A percentile compares a stretch with the other conserved stretches of the same genome.
phyloP scores from a whole-genome alignment of 352 stramenopile genomes.

The Phytopythium boreale region DNA sequence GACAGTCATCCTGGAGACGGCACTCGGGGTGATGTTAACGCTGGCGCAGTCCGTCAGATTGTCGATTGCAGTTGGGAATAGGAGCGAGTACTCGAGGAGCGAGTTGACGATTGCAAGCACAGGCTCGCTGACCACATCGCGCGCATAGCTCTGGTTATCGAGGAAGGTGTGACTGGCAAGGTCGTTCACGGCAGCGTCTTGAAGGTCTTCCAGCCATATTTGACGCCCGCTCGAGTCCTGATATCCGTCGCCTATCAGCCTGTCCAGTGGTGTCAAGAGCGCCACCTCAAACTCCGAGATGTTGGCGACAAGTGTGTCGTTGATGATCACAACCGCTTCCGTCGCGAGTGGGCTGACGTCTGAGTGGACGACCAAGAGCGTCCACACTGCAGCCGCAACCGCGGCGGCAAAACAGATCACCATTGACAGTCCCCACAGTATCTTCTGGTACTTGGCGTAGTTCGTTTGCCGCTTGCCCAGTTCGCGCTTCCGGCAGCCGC shows the following conservation, averaged over 20 bases:
- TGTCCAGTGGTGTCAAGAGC: slow-evolving; percentile 33
- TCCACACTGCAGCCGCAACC: slow-evolving; percentile 18
- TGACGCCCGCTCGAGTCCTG: neutral
- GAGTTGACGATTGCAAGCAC: slow-evolving; percentile 41
- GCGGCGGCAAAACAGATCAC: slow-evolving; percentile 21
- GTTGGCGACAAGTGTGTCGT: slow-evolving; percentile 22
- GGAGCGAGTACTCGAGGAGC: slow-evolving; percentile 29
- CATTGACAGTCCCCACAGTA: slow-evolving; percentile 37
- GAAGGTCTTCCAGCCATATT: slow-evolving; percentile 20
- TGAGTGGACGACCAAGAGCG: slow-evolving; percentile 29
- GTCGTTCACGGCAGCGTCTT: slow-evolving; percentile 14
- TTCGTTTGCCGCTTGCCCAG: slow-evolving; percentile 39
- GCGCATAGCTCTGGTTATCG: slow-evolving; percentile 33
- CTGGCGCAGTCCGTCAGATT: slow-evolving; percentile 29
- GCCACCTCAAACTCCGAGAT: slow-evolving; percentile 30
- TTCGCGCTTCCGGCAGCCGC: slow-evolving; percentile 41
- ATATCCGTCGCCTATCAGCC: slow-evolving; percentile 22
- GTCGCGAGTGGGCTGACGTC: slow-evolving; percentile 29
- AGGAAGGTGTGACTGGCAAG: slow-evolving; percentile 47
- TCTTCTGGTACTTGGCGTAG: slow-evolving; percentile 45
- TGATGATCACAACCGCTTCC: slow-evolving; percentile 20
- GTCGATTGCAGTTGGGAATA: slow-evolving; percentile 46
- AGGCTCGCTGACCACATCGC: slow-evolving; percentile 28
- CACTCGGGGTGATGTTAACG: slow-evolving; percentile 48
- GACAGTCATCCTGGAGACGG: slow-evolving; percentile 48